Evolutionary conservation across 1,284 basidiomycete genomes (phyloP).

Genomic region (Farysia itapuensis): DNA sequence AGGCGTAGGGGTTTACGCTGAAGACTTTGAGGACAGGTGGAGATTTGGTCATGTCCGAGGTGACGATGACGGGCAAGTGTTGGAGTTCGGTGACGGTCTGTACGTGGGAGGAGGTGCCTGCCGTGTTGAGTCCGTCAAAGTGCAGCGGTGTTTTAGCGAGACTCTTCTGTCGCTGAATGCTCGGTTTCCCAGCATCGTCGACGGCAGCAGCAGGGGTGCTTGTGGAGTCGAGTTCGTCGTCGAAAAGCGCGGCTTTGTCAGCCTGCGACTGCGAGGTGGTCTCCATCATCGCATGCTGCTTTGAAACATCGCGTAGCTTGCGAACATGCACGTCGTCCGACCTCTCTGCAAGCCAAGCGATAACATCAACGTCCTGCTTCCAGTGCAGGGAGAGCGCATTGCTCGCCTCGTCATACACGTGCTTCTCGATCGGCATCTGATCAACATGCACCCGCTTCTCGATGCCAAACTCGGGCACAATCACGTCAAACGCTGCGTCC

Average conservation of each 20-base stretch:
- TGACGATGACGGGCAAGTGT: constrained; percentile 49
- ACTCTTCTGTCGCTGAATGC: constrained; percentile 29
- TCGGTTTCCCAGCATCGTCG: constrained; percentile 36
- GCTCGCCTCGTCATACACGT: constrained; percentile 87
- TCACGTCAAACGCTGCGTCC: constrained; percentile 92
- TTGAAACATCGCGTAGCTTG: constrained; percentile 40
- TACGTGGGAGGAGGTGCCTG: constrained; percentile 11
- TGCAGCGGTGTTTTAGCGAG: constrained; percentile 24
- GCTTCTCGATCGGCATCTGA: constrained; percentile 86
- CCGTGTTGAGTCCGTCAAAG: constrained; percentile 27
- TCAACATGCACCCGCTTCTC: constrained; percentile 98
- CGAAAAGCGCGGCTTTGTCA: constrained; percentile 51
- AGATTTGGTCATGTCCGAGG: constrained; percentile 51
- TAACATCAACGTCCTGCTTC: constrained; percentile 70
- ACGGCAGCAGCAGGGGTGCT: constrained; percentile 27
- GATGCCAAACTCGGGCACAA: constrained; percentile 89
- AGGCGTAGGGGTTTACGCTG: constrained; percentile 19
- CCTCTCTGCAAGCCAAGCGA: constrained; percentile 88
- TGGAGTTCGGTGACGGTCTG: constrained; percentile 48
- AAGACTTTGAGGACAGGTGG: constrained; percentile 56
- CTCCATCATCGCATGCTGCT: constrained; percentile 46
- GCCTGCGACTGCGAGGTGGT: constrained; percentile 47
- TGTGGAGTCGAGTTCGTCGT: constrained; percentile 45
- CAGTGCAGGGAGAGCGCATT: constrained; percentile 83
- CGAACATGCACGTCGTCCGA: constrained; percentile 67